Percentiles rank a stretch among this genome's conserved stretches.
Conservation (phyloP, 139 green algal species). For the Coccomyxa sp. region DNA sequence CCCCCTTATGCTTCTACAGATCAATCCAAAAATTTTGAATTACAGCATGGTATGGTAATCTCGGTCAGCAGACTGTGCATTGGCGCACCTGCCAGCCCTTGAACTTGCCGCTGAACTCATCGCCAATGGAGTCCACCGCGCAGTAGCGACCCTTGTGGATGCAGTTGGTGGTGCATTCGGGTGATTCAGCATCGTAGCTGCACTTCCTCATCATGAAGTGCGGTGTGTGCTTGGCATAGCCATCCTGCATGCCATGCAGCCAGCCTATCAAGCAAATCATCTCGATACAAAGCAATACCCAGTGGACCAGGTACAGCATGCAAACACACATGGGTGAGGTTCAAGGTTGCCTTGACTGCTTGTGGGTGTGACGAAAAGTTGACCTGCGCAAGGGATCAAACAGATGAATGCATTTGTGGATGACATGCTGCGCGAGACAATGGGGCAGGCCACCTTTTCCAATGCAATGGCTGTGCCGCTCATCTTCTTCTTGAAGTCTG, state of each 20-base stretch:
- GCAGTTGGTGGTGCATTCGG: conserved; percentile 48
- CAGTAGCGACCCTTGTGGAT: conserved; percentile 58
- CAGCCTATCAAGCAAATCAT: not conserved
- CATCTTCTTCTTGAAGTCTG: conserved; percentile 50
- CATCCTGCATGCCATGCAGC: conserved; percentile 1
- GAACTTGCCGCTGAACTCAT: conserved; percentile 1
- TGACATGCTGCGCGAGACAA: not conserved
- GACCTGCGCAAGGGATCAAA: too few species aligned
- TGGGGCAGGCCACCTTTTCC: conserved; percentile 23
- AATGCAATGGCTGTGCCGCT: conserved; percentile 32
- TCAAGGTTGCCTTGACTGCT: too few species aligned
- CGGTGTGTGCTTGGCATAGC: conserved; percentile 56
- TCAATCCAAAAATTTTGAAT: too few species aligned
- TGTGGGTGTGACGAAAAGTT: too few species aligned
- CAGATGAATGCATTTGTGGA: too few species aligned
- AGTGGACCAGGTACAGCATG: not conserved
- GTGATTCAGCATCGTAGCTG: conserved; percentile 7
- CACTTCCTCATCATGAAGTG: conserved; percentile 67
- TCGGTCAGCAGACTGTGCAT: too few species aligned
- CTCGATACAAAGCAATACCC: not conserved
- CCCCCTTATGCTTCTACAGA: too few species aligned
- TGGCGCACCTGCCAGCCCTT: conserved; percentile 15
- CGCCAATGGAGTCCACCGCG: conserved; percentile 29
- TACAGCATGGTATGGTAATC: too few species aligned
- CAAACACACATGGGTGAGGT: too few species aligned